These are phyloP conservation scores for Tylopilus sp. DNA, from an alignment of 768 basidiomycete genomes.

Conservation along the genomic window DNA sequence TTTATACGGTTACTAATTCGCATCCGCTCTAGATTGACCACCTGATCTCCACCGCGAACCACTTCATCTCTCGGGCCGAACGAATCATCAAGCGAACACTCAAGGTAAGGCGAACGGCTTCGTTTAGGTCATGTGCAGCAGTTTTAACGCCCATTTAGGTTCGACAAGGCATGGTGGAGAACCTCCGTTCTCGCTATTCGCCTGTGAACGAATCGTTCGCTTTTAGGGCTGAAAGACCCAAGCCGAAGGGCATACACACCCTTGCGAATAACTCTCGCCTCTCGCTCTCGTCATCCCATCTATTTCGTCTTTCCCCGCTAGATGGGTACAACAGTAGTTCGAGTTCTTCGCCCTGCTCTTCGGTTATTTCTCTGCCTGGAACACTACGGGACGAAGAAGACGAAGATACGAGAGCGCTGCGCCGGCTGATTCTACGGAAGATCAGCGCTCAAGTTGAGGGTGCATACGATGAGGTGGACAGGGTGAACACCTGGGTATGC, in stretches of 20 bases:
- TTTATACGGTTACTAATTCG: conserved; percentile 5
- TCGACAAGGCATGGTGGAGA: conserved; percentile 45
- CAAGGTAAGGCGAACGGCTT: conserved; percentile 38
- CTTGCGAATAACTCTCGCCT: background rate
- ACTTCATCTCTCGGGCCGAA: conserved; percentile 56
- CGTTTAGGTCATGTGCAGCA: background rate
- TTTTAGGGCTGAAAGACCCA: conserved; percentile 12
- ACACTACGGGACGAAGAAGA: conserved; percentile 56
- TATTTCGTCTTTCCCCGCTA: conserved; percentile 24
- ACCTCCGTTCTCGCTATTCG: conserved; percentile 36
- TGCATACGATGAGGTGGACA: conserved; percentile 63
- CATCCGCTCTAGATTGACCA: conserved; percentile 46
- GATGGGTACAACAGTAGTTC: conserved; percentile 8
- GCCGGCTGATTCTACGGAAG: conserved; percentile 63
- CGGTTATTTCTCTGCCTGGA: conserved; percentile 44
- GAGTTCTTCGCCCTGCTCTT: conserved; percentile 25
- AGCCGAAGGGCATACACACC: background rate
- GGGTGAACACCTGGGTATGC: conserved; percentile 53
- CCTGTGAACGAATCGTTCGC: conserved; percentile 20
- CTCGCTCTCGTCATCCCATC: conserved; percentile 3
- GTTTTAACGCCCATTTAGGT: conserved; percentile 34
- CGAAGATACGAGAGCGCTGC: conserved; percentile 59
- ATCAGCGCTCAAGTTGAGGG: conserved; percentile 54
- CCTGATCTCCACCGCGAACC: conserved; percentile 50
- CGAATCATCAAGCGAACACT: conserved; percentile 53